Percentiles rank a stretch among this genome's conserved stretches.
phyloP scores from a whole-genome alignment of 306 rosid species.

The Castanea sativa region DNA sequence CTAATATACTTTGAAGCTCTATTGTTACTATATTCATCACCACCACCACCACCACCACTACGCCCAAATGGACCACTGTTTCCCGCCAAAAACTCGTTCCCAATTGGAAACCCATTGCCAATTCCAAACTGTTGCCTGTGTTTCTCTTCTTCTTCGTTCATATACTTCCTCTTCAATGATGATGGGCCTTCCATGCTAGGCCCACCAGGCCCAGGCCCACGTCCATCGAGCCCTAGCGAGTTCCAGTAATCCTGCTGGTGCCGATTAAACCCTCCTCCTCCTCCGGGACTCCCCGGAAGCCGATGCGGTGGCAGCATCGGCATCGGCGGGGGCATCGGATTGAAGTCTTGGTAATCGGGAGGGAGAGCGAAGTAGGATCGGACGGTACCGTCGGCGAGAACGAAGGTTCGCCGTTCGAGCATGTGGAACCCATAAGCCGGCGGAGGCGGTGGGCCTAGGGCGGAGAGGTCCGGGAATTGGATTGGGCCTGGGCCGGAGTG shows the following conservation, averaged over 20 bases:
- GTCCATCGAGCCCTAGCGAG: slow-evolving; percentile 49
- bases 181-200: slow-evolving; percentile 31
- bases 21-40: slow-evolving; percentile 21
- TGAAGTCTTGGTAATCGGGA: slow-evolving; percentile 73
- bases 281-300: slow-evolving; percentile 32
- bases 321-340: slow-evolving; percentile 11
- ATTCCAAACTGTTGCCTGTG: slow-evolving; percentile 56
- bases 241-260: slow-evolving; percentile 61
- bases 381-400: slow-evolving; percentile 85
- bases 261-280: slow-evolving; percentile 32
- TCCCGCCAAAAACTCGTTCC: slow-evolving; percentile 42
- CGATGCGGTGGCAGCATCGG: slow-evolving; percentile 7
- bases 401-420: slow-evolving; percentile 91
- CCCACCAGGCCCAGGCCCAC: slow-evolving; percentile 26
- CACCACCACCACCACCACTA: slow-evolving; percentile 22
- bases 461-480: slow-evolving; percentile 52
- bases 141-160: slow-evolving; percentile 42
- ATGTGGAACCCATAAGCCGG: slow-evolving; percentile 94
- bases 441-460: slow-evolving; percentile 73
- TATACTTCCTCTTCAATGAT: slow-evolving; percentile 62
- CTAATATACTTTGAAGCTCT: slow-evolving; percentile 61
- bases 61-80: slow-evolving; percentile 48
- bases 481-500: slow-evolving; percentile 16
- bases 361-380: slow-evolving; percentile 94
- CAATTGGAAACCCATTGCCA: slow-evolving; percentile 44